A percentile compares a stretch with the other conserved stretches of the same genome.
phyloP scores from a whole-genome alignment of 2,329 filamentous ascomycete species.

The Aureobasidium mangrovei region DNA sequence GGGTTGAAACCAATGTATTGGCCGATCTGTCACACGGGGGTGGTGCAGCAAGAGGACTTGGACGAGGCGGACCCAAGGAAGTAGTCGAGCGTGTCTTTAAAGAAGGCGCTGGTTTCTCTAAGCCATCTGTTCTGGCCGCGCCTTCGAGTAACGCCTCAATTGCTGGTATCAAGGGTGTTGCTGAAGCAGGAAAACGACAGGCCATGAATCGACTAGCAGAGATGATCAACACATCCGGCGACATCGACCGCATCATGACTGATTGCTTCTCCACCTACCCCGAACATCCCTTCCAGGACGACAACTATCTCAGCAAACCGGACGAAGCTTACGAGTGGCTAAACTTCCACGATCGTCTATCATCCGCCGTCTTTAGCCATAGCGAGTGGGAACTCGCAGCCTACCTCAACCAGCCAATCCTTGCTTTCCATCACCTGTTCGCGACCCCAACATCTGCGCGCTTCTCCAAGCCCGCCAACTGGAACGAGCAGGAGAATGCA shows the following conservation, averaged over 20 bases:
- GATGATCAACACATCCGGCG: slow-evolving; percentile 71
- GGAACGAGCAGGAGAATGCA: slow-evolving; percentile 37
- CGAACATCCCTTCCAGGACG: slow-evolving; percentile 82
- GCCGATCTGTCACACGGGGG: slow-evolving; percentile 61
- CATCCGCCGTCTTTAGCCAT: slow-evolving; percentile 65
- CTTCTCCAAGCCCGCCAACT: slow-evolving; percentile 27
- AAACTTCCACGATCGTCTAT: slow-evolving; percentile 80
- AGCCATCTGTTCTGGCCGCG: slow-evolving; percentile 39
- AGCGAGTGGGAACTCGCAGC: slow-evolving; percentile 90
- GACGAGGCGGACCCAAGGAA: slow-evolving; percentile 63
- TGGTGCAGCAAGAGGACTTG: slow-evolving; percentile 61
- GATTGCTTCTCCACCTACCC: slow-evolving; percentile 85
- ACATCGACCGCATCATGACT: slow-evolving; percentile 67
- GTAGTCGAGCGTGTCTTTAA: slow-evolving; percentile 71
- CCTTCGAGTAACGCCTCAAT: slow-evolving; percentile 19
- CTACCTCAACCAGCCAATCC: slow-evolving; percentile 76
- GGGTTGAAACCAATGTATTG: slow-evolving; percentile 66
- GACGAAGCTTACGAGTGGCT: slow-evolving; percentile 87
- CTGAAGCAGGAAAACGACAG: slow-evolving; percentile 62
- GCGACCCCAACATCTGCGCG: slow-evolving; percentile 55
- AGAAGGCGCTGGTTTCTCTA: slow-evolving; percentile 69
- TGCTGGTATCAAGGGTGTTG: slow-evolving; percentile 49
- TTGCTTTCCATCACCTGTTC: slow-evolving; percentile 89
- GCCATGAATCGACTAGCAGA: slow-evolving; percentile 63
- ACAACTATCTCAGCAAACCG: slow-evolving; percentile 82